Base-by-base conservation (phyloP, 306 rosid species). In the Trifolium repens region DNA sequence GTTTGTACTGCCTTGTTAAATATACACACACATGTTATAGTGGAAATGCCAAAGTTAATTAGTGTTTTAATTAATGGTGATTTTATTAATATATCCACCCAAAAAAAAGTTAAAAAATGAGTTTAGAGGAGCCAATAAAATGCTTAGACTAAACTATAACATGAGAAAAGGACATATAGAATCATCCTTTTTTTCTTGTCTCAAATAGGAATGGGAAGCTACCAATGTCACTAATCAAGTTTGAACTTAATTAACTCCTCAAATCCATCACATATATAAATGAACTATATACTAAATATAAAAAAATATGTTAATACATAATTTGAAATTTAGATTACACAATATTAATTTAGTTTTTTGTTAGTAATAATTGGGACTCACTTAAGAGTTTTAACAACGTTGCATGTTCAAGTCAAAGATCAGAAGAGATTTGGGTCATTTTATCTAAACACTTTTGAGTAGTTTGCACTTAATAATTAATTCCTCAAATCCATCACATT, bases 161-260 rank as follows among this genome's bases (percentile, higher is more conserved):
- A 5, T 14, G 66, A 68, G 42, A 67, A 71, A 63, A 62, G 8
- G 63, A 60, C 64, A 27, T 43, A 52, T 32, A 32, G 19, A 74
- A 32, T 13, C n/a, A 30, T 61, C 46, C 66, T 78, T 70, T 37
- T 35, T 72, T 46, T 67, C 40, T 35, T 12, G 79, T 34, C 57
- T 24, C 71, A 80, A 80, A 68, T 27, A 60, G 65, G 58, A 59
- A 42, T 3, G 47, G 47, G 47, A 10, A 42, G 1, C 47, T 2
- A 43, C 49, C 49, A 43, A 61, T 52, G 68, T 53, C 53, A 75
- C 73, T 75, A 34, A 74, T 69, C 73, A 52, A 27, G 80, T 53
- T 35, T 61, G 13, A 75, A 75, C 77, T 40, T 54, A 46, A 12
- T 46, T 12, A 46, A 35, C 71, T 67, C 69, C 49, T 44, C 52